Conservation (phyloP, 2,329 filamentous ascomycete genomes). For the Rutstroemia sp. region DNA sequence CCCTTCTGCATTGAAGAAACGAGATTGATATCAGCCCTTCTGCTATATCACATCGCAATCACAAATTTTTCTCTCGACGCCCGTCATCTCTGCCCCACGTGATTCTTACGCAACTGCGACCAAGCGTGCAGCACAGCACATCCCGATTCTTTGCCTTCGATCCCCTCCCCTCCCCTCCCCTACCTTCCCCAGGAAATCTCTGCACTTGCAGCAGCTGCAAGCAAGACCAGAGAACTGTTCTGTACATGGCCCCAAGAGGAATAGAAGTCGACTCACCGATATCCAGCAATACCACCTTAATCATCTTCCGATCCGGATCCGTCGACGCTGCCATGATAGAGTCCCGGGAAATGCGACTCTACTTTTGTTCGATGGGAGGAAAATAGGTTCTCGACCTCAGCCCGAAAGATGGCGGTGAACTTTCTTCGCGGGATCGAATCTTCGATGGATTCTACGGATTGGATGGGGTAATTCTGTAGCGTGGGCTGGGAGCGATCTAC, state of each 20-base stretch:
- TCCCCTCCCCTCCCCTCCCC: not conserved
- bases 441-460: not conserved
- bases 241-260: not conserved
- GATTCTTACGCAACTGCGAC: not conserved
- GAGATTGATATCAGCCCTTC: slow-evolving; percentile 2
- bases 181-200: not conserved
- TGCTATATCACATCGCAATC: not conserved
- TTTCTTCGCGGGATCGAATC: not conserved
- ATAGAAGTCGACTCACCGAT: slow-evolving; percentile 24
- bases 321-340: not conserved
- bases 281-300: slow-evolving; percentile 27
- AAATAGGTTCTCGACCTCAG: not conserved
- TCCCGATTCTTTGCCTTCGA: not conserved
- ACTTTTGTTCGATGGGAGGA: not conserved
- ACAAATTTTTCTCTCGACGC: not conserved
- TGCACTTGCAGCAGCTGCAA: not conserved
- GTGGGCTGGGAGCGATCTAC: not conserved
- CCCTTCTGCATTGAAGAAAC: slow-evolving; percentile 50
- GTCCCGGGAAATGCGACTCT: no score
- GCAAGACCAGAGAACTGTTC: not conserved
- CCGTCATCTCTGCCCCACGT: not conserved
- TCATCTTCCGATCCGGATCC: not conserved
- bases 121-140: not conserved
- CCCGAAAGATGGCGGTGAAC: slow-evolving; percentile 6
- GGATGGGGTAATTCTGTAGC: not conserved